Evolutionary conservation across 306 rosid genomes (phyloP).

Genomic region (Begonia peltatifolia): DNA sequence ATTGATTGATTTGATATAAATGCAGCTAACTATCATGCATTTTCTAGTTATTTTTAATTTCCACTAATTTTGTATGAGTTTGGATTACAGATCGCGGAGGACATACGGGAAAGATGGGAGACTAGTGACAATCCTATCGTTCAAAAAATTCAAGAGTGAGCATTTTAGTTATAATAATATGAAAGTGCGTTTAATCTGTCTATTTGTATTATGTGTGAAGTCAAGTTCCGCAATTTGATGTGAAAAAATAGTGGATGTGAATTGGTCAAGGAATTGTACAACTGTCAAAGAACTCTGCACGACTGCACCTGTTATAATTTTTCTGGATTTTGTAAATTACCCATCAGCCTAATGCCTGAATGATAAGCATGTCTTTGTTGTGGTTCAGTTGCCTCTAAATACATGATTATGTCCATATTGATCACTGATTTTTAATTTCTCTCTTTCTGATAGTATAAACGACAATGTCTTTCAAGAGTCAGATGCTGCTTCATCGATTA

Average conservation of each 20-base stretch:
- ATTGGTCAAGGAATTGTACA: too few species aligned
- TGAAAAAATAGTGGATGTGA: too few species aligned
- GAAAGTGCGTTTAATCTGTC: too few species aligned
- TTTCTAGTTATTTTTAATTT: constrained; percentile 6
- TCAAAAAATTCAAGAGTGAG: constrained; percentile 85
- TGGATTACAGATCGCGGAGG: constrained; percentile 67
- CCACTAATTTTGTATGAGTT: constrained; percentile 9
- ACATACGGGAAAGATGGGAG: constrained; percentile 62
- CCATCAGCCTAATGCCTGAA: too few species aligned
- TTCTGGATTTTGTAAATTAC: too few species aligned
- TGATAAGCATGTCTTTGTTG: too few species aligned
- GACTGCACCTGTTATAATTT: too few species aligned
- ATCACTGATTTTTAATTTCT: not conserved
- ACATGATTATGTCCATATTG: not conserved
- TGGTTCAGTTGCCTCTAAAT: too few species aligned
- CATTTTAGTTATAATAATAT: constrained; percentile 2
- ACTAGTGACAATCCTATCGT: constrained; percentile 65
- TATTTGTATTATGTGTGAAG: too few species aligned
- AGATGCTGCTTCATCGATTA: constrained; percentile 68
- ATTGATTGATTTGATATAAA: too few species aligned
- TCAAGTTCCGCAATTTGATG: too few species aligned
- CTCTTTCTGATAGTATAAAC: constrained; percentile 42
- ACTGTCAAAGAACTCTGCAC: too few species aligned
- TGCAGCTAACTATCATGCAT: not conserved
- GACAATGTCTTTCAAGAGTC: constrained; percentile 82